These are phyloP conservation scores for Isoetes taiwanensis DNA, from an alignment of 75 land plant genomes.

Conservation along the genomic window DNA sequence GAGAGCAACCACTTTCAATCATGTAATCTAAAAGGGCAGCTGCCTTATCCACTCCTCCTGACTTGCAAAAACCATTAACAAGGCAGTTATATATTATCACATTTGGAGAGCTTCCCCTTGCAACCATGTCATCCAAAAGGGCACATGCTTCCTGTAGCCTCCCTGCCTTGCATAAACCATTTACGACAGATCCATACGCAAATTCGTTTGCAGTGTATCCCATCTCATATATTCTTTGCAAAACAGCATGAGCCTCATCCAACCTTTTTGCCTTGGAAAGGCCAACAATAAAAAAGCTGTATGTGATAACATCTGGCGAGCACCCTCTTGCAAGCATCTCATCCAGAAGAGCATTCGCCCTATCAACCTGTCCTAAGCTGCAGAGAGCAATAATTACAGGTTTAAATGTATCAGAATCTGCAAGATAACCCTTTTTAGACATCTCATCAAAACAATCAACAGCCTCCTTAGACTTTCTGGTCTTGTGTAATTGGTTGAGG, in stretches of 20 bases:
- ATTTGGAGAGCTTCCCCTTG: conserved; percentile 19
- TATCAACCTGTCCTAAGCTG: background rate
- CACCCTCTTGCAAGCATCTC: conserved; percentile 21
- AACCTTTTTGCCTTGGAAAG: conserved; percentile 33
- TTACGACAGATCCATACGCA: conserved; percentile 36
- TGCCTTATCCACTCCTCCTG: conserved; percentile 45
- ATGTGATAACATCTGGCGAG: conserved; percentile 27
- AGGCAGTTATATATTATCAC: conserved; percentile 26
- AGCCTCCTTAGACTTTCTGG: too few species aligned
- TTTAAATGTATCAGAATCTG: too few species aligned
- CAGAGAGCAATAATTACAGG: background rate
- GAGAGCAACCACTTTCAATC: conserved; percentile 29
- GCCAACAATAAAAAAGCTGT: conserved; percentile 36
- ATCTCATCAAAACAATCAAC: too few species aligned
- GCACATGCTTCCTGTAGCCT: conserved; percentile 29
- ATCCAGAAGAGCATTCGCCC: background rate
- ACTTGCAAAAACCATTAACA: conserved; percentile 38
- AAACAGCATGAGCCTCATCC: conserved; percentile 43
- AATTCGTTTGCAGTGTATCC: conserved; percentile 31
- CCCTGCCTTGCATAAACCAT: conserved; percentile 54
- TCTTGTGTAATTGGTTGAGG: too few species aligned
- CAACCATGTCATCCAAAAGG: conserved; percentile 28
- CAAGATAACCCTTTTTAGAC: too few species aligned
- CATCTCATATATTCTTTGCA: conserved; percentile 27
- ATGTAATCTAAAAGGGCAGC: conserved; percentile 33